These are phyloP conservation scores for Nigrospora sphaerica DNA, from an alignment of 2,329 filamentous ascomycete genomes.

Conservation along the genomic window DNA sequence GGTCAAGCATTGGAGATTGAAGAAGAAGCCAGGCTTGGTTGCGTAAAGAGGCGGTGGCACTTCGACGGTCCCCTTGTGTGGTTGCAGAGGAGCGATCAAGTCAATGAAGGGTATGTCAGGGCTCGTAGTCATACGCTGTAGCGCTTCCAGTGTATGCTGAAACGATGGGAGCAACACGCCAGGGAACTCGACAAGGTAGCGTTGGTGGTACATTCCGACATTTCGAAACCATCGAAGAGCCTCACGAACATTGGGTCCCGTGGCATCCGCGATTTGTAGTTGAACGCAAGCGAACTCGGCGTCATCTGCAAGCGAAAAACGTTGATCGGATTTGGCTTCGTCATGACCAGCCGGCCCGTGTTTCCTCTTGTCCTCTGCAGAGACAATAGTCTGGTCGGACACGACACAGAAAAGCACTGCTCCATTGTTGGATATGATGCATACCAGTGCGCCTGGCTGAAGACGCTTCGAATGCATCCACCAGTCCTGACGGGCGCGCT, in stretches of 20 bases:
- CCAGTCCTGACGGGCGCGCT: constrained; percentile 33
- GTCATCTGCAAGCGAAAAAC: constrained; percentile 23
- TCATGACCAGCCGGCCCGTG: not conserved
- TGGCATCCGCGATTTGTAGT: constrained; percentile 20
- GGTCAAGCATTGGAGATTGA: constrained; percentile 30
- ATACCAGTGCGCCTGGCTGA: constrained; percentile 40
- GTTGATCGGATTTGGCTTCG: not conserved
- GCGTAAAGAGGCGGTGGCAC: constrained; percentile 46
- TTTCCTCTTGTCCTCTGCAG: constrained; percentile 6
- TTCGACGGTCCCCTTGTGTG: constrained; percentile 9
- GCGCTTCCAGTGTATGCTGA: constrained; percentile 43
- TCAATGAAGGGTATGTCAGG: constrained; percentile 41
- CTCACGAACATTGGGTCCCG: constrained; percentile 10
- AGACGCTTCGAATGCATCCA: constrained; percentile 44
- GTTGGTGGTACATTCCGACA: constrained; percentile 5
- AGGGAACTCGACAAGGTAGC: constrained; percentile 52
- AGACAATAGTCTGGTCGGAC: constrained; percentile 17
- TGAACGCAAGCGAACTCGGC: constrained; percentile 19
- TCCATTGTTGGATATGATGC: constrained; percentile 32
- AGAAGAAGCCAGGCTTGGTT: constrained; percentile 37
- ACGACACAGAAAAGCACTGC: constrained; percentile 35
- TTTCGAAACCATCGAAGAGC: constrained; percentile 22
- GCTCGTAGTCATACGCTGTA: constrained; percentile 43
- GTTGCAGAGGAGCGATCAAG: constrained; percentile 29
- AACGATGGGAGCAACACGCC: constrained; percentile 53